A percentile compares a stretch with the other conserved stretches of the same genome.
Evolutionary conservation across 1,284 basidiomycete species (phyloP).

Genomic region (Ganoderma lucidum): DNA sequence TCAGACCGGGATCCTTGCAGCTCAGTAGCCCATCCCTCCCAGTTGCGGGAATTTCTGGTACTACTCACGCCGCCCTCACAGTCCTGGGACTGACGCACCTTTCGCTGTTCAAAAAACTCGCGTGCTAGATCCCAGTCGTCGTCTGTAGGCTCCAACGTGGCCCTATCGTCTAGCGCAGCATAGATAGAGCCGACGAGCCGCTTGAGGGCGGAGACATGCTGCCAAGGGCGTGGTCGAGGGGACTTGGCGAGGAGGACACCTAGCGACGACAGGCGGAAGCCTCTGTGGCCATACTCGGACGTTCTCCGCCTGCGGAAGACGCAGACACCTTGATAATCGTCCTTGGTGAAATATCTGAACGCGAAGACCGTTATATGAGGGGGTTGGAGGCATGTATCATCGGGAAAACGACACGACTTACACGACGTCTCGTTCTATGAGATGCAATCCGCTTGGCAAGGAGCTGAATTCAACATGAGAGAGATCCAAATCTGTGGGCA

Average conservation of each 20-base stretch:
- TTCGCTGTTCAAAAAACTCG: constrained; percentile 70
- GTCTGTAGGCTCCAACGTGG: constrained; percentile 58
- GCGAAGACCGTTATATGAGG: not conserved
- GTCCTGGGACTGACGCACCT: constrained; percentile 53
- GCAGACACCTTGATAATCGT: constrained; percentile 72
- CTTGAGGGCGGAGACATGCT: constrained; percentile 69
- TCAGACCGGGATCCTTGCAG: constrained; percentile 52
- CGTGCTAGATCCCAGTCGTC: constrained; percentile 69
- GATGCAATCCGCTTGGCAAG: constrained; percentile 81
- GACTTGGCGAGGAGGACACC: constrained; percentile 77
- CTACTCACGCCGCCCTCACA: constrained; percentile 45
- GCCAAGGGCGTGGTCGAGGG: constrained; percentile 72
- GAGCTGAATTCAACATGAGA: constrained; percentile 80
- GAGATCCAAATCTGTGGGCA: constrained; percentile 63
- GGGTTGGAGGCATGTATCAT: not conserved
- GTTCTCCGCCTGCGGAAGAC: constrained; percentile 74
- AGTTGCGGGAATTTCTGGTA: constrained; percentile 47
- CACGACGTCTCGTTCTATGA: constrained; percentile 80
- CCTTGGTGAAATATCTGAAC: constrained; percentile 75
- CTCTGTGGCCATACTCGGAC: constrained; percentile 73
- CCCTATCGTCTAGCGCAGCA: constrained; percentile 55
- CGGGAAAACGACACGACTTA: constrained; percentile 44
- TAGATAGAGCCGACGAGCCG: constrained; percentile 65
- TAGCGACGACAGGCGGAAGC: constrained; percentile 78
- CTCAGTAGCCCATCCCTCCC: constrained; percentile 74